Evolutionary conservation across 2,329 filamentous ascomycete genomes (phyloP), one percentile per base, ranked within the genome.

Genomic region (Elsinoe ampelina): DNA sequence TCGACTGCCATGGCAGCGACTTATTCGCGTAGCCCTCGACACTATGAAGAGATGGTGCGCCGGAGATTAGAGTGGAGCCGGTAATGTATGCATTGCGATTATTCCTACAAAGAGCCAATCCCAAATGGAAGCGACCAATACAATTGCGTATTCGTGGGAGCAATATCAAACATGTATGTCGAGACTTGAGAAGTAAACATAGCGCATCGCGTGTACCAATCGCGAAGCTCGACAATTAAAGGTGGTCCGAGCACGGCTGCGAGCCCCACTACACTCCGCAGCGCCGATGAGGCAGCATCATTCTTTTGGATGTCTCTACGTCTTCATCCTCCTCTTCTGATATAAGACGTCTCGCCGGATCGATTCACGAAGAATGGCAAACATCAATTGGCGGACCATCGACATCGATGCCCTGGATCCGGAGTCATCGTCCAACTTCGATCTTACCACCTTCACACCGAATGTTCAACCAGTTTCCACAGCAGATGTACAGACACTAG

Each of bases 321-420:
- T 17, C 12, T n/a, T 5, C 26, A 50, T n/a, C 11, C 17, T 10
- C 36, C 17, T 5, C 5, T 19, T 45, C 41, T 5, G 41, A 45
- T n/a, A 34, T 12, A 19, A 6, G 20, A 34, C n/a, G 15, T 10
- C 15, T 35, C 19, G 2, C 3, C 4, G 11, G 22, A 19, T 12
- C 15, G 11, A 54, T 36, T 38, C 19, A 57, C 20, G 11, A 57
- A 58, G 63, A 59, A 77, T 76, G 75, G 72, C 75, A 41, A 66
- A 70, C 56, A 71, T 81, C 73, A 84, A 85, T 70, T 85, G 81
- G 76, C 88, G 91, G 72, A 95, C 89, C 63, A 93, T 96, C 79
- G 89, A 96, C 80, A 86, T 96, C 72, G 91, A 96, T 71, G 85
- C 86, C 64, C 81, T 95, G 66, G 87, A 93, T 71, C 89, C 91